Base-by-base conservation (phyloP, 371 early-diverging fungal genomes). In the Choanephora cucurbitarum region DNA sequence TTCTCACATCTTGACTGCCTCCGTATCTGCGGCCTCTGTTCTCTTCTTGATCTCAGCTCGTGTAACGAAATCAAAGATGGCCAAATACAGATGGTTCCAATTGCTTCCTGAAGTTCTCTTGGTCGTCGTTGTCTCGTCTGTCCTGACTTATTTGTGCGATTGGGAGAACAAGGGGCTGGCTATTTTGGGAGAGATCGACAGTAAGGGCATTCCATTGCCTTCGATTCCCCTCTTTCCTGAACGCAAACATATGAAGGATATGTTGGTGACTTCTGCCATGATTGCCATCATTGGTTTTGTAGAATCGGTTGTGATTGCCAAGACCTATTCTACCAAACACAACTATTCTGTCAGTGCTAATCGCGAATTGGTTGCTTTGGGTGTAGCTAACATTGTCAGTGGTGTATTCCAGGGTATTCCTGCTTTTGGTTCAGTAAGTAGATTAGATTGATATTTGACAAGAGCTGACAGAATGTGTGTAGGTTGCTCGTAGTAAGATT, bases 231-330 rank as follows among this genome's bases (percentile, higher is more conserved):
- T 69, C 5, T 60, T 86, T 6, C 86, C 88, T 10, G 63, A 71
- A 3, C 61, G 77, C 23, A 70, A 80, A 7, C 81, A 85, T 49
- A 58, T 92, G 71, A 82, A 87, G 64, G 87, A 84, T 57, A 34
- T 79, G 17, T 49, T 75, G 33, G 64, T 79, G 15, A 75, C 72
- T 0, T 60, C 94, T 3, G 87, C 92, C 23, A 78, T 94, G 53
- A 93, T 95, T 56, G 81, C 95, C 18, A 82, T 93, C 60, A 91
- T 96, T 66, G 98, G 97, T 1, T 95, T 96, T 67, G 95, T 98
- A n/a, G 96, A 96, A 71, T 88, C 92, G 7, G 88, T 96, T 52
- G 93, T 90, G 14, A 89, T 93, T 28, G 88, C 93, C 14, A 93
- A 96, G 64, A 91, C 91, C 10, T 97, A 91, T 62, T 92, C 95